A percentile compares a stretch with the other conserved stretches of the same genome.
phyloP scores from a whole-genome alignment of 805 yeast species.

The Komagataella pastoris region DNA sequence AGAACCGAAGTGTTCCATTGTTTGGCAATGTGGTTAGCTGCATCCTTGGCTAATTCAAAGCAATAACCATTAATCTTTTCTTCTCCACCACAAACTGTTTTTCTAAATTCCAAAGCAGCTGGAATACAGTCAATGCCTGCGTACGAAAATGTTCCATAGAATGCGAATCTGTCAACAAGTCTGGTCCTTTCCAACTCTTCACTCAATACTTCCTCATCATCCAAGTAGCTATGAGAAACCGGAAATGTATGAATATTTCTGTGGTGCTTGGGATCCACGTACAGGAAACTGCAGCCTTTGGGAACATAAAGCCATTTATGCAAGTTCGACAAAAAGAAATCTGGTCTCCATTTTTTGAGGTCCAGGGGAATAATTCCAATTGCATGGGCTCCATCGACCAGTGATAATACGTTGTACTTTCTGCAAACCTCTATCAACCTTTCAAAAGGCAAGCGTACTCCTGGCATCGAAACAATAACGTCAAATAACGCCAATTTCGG shows the following conservation, averaged over 20 bases:
- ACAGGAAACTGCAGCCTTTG: slow-evolving; percentile 43
- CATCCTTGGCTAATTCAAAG: slow-evolving; percentile 26
- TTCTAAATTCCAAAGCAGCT: slow-evolving; percentile 40
- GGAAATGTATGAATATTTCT: slow-evolving; percentile 40
- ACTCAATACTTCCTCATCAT: slow-evolving; percentile 15
- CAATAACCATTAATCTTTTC: slow-evolving; percentile 35
- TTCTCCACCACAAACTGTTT: slow-evolving; percentile 48
- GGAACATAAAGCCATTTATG: slow-evolving; percentile 63
- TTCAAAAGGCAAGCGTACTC: slow-evolving; percentile 42
- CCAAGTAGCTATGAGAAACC: slow-evolving; percentile 32
- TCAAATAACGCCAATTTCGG: slow-evolving; percentile 38
- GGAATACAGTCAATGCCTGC: slow-evolving; percentile 26
- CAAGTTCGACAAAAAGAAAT: slow-evolving; percentile 45
- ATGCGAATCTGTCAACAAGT: slow-evolving; percentile 32
- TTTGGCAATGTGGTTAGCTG: slow-evolving; percentile 23
- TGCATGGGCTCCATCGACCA: slow-evolving; percentile 66
- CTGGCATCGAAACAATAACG: slow-evolving; percentile 53
- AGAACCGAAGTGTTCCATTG: slow-evolving; percentile 25
- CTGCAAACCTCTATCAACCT: slow-evolving; percentile 30
- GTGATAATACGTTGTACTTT: slow-evolving; percentile 31
- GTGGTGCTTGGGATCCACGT: slow-evolving; percentile 41
- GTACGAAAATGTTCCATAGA: slow-evolving; percentile 35
- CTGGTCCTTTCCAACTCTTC: slow-evolving; percentile 12
- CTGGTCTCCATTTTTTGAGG: slow-evolving; percentile 32
- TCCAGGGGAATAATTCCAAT: slow-evolving; percentile 39